Evolutionary conservation across 1,139 yeast species (phyloP).

Genomic region (Meyerozyma guilliermondii): DNA sequence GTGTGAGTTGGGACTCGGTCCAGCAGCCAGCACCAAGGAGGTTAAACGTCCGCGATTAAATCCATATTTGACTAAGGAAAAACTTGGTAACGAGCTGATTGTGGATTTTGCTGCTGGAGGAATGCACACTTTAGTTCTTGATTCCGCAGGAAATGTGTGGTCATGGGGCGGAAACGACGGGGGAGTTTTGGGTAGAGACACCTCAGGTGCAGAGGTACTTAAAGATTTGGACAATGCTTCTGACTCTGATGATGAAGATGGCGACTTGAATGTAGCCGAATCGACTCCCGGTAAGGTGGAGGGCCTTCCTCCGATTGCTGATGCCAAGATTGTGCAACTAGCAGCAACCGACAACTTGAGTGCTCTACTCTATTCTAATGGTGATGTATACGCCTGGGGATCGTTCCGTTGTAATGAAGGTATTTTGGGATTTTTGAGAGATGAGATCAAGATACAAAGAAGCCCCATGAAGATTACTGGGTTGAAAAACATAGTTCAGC

Average conservation of each 20-base stretch:
- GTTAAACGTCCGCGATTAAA: slow-evolving; percentile 93
- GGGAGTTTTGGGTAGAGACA: slow-evolving; percentile 86
- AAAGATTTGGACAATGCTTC: slow-evolving; percentile 66
- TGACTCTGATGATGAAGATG: slow-evolving; percentile 70
- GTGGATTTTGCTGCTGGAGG: slow-evolving; percentile 94
- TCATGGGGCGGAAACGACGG: slow-evolving; percentile 98
- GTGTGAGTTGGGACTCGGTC: slow-evolving; percentile 96
- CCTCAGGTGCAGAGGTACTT: slow-evolving; percentile 58
- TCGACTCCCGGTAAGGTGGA: slow-evolving; percentile 81
- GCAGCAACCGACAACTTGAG: slow-evolving; percentile 95
- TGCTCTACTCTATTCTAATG: slow-evolving; percentile 71
- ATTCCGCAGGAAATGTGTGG: slow-evolving; percentile 71
- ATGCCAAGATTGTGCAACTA: slow-evolving; percentile 58
- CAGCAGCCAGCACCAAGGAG: slow-evolving; percentile 79
- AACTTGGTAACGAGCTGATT: slow-evolving; percentile 38
- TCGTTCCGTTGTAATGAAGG: slow-evolving; percentile 94
- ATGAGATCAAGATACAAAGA: slow-evolving; percentile 54
- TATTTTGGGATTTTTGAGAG: slow-evolving; percentile 69
- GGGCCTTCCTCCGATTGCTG: slow-evolving; percentile 48
- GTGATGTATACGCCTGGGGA: slow-evolving; percentile 97
- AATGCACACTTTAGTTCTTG: slow-evolving; percentile 86
- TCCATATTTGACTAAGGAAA: slow-evolving; percentile 60
- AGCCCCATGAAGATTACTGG: slow-evolving; percentile 62
- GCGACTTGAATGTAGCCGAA: slow-evolving; percentile 81
- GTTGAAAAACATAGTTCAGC: slow-evolving; percentile 69